A percentile compares a stretch with the other conserved stretches of the same genome.
These are phyloP conservation scores for Neurospora discreta DNA, from an alignment of 495 filamentous ascomycete species.

Conservation along the genomic window DNA sequence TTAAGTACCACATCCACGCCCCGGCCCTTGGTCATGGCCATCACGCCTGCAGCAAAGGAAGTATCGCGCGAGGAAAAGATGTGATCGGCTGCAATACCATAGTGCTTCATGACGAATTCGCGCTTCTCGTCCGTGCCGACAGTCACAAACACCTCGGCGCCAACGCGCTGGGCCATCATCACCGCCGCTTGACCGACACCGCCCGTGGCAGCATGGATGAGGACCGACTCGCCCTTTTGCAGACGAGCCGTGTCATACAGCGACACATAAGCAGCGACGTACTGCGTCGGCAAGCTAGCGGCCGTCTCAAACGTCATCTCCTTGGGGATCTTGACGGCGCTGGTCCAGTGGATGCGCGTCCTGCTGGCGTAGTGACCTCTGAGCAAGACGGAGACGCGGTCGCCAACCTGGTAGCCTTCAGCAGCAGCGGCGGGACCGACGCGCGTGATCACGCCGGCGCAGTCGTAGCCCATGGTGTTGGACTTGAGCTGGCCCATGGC, in stretches of 20 bases:
- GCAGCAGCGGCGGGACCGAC: slow-evolving; percentile 39
- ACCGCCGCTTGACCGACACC: slow-evolving; percentile 50
- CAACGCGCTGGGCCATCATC: slow-evolving; percentile 36
- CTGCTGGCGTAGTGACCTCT: slow-evolving; percentile 18
- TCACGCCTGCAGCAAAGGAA: slow-evolving; percentile 34
- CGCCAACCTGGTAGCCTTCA: slow-evolving; percentile 30
- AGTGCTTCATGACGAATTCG: slow-evolving; percentile 32
- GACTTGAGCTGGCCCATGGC: slow-evolving; percentile 37
- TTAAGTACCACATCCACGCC: slow-evolving; percentile 54
- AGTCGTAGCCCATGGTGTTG: slow-evolving; percentile 33
- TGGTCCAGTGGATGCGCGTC: slow-evolving; percentile 5
- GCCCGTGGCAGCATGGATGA: slow-evolving; percentile 50
- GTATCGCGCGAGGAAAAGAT: slow-evolving; percentile 39
- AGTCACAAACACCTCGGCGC: slow-evolving; percentile 45
- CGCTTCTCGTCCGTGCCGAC: slow-evolving; percentile 38
- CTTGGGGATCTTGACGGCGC: slow-evolving; percentile 30
- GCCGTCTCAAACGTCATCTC: slow-evolving; percentile 37
- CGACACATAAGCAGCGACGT: slow-evolving; percentile 41
- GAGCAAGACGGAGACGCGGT: slow-evolving; percentile 33
- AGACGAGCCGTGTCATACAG: slow-evolving; percentile 28
- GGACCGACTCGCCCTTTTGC: slow-evolving; percentile 38
- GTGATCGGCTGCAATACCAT: slow-evolving; percentile 36
- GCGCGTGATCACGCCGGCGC: slow-evolving; percentile 35
- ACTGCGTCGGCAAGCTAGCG: slow-evolving; percentile 42
- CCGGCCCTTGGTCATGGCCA: slow-evolving; percentile 30